phyloP scores from a whole-genome alignment of 768 basidiomycete genomes.

The Termitomyces sp. region DNA sequence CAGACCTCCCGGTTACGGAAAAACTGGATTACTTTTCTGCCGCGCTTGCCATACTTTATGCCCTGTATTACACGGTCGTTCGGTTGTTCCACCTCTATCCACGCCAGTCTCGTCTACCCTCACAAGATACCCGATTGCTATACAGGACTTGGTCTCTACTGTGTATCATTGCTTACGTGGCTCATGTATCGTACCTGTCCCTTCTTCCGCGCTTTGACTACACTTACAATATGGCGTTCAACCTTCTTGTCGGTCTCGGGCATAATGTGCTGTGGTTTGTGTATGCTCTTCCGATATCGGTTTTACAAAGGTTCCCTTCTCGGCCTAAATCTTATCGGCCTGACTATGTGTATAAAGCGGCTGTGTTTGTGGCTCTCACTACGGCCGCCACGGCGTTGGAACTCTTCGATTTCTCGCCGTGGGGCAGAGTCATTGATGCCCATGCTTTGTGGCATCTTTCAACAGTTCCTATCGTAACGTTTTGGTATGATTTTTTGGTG shows the following conservation, averaged over 20 bases:
- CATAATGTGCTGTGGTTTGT: conserved; percentile 82
- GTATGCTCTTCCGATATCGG: conserved; percentile 55
- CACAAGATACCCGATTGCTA: conserved; percentile 11
- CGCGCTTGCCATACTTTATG: conserved; percentile 74
- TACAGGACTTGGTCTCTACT: conserved; percentile 39
- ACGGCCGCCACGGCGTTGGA: conserved; percentile 76
- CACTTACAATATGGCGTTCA: conserved; percentile 87
- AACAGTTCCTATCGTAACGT: conserved; percentile 68
- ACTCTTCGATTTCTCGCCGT: conserved; percentile 86
- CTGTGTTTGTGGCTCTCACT: conserved; percentile 60
- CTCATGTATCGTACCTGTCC: conserved; percentile 76
- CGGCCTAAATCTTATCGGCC: conserved; percentile 56
- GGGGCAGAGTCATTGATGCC: conserved; percentile 73
- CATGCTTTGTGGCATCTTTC: conserved; percentile 91
- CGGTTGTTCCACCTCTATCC: conserved; percentile 76
- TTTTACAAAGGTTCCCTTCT: conserved; percentile 50
- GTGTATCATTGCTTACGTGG: conserved; percentile 52
- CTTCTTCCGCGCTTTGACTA: conserved; percentile 84
- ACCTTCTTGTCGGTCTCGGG: conserved; percentile 63
- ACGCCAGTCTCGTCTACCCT: conserved; percentile 21
- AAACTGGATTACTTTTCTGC: conserved; percentile 95
- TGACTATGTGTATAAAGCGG: conserved; percentile 44
- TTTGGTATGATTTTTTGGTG: conserved; percentile 85
- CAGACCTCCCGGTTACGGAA: conserved; percentile 81
- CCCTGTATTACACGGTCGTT: conserved; percentile 71